phyloP scores from a whole-genome alignment of 2,329 filamentous ascomycete genomes.

The Xylariaceae sp. region DNA sequence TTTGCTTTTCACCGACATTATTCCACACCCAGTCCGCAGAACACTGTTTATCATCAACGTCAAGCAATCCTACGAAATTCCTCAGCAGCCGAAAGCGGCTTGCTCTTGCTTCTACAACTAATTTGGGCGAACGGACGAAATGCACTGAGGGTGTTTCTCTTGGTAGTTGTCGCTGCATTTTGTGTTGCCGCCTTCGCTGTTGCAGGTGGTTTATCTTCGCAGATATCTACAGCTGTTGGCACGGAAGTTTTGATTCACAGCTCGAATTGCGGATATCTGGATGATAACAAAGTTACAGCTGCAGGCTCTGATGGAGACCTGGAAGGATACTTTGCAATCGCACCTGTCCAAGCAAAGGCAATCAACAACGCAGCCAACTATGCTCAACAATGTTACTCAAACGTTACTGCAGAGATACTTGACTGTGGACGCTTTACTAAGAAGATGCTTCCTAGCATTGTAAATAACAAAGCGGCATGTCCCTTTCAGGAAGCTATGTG shows the following conservation, averaged over 20 bases:
- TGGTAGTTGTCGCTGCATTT: not conserved
- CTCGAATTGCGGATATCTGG: slow-evolving; percentile 1
- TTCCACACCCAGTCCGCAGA: not conserved
- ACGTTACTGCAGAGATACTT: not conserved
- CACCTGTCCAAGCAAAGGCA: not conserved
- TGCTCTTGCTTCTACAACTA: not conserved
- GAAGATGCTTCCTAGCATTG: not conserved
- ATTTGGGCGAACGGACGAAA: not conserved
- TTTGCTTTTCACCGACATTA: slow-evolving; percentile 5
- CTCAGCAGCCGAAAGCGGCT: not conserved
- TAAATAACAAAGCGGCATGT: slow-evolving; percentile 8
- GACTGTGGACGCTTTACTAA: slow-evolving; percentile 3
- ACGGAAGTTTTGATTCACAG: slow-evolving; percentile 14
- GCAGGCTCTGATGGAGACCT: no score
- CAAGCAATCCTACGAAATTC: slow-evolving; percentile 14
- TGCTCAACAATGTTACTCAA: slow-evolving; percentile 19
- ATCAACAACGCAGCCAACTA: slow-evolving; percentile 22
- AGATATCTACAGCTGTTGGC: slow-evolving; percentile 13
- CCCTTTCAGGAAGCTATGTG: slow-evolving; percentile 16
- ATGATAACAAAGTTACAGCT: not conserved
- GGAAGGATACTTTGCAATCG: not conserved
- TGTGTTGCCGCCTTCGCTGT: slow-evolving; percentile 1
- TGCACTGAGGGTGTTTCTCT: not conserved
- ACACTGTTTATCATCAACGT: slow-evolving; percentile 8
- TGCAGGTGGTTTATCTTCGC: slow-evolving; percentile 21